phyloP scores from a whole-genome alignment of 1,139 yeast genomes.

The Hemisphaericaspora xylofermentans region DNA sequence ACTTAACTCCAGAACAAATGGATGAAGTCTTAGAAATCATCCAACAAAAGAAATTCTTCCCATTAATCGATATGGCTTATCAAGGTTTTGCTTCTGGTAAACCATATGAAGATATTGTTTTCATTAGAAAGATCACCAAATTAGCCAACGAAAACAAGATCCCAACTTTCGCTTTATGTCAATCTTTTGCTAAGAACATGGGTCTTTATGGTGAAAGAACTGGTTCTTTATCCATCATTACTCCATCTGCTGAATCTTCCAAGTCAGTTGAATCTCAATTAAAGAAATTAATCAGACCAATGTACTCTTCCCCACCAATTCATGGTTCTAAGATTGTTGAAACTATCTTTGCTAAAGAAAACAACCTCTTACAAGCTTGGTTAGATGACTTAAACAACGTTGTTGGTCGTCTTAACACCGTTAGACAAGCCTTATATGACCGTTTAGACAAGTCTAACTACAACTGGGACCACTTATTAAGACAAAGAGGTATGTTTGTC shows the following conservation, averaged over 20 bases:
- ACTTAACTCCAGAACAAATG: constrained; percentile 89
- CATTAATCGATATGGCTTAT: constrained; percentile 92
- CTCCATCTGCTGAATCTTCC: constrained; percentile 45
- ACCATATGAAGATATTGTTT: constrained; percentile 47
- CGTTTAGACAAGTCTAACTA: constrained; percentile 54
- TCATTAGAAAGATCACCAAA: constrained; percentile 50
- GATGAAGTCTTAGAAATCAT: constrained; percentile 59
- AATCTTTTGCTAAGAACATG: constrained; percentile 95
- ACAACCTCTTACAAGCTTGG: constrained; percentile 69
- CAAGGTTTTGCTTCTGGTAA: constrained; percentile 94
- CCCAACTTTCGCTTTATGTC: constrained; percentile 68
- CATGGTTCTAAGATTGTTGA: constrained; percentile 91
- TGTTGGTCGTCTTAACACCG: constrained; percentile 73
- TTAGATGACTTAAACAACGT: constrained; percentile 70
- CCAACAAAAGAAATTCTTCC: constrained; percentile 62
- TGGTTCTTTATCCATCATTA: constrained; percentile 75
- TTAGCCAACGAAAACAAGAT: constrained; percentile 47
- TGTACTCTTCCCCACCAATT: constrained; percentile 91
- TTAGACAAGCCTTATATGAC: constrained; percentile 66
- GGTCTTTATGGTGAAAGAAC: constrained; percentile 96
- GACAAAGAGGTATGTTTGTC: constrained; percentile 96
- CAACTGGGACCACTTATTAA: constrained; percentile 82
- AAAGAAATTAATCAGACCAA: constrained; percentile 77
- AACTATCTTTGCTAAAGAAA: constrained; percentile 60
- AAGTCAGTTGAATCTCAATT: constrained; percentile 71